Evolutionary conservation across 257 asterid species (phyloP).

Genomic region (Nicotiana obtusifolia): DNA sequence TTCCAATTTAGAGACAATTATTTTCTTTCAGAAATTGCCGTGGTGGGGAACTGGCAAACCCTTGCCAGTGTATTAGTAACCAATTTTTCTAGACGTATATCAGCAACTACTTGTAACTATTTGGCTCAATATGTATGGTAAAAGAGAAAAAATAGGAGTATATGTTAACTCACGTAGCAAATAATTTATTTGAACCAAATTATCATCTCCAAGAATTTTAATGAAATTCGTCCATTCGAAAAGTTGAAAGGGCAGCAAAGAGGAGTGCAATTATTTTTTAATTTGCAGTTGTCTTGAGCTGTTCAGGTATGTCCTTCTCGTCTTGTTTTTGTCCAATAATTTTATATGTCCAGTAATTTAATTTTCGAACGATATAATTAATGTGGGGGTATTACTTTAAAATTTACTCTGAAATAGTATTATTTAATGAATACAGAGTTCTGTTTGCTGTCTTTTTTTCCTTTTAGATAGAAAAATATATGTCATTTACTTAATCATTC

Average conservation of each 20-base stretch:
- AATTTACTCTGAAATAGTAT: neutral
- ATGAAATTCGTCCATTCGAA: neutral
- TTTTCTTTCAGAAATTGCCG: too few species aligned
- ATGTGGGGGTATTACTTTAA: neutral
- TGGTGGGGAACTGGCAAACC: too few species aligned
- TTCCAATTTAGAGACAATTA: too few species aligned
- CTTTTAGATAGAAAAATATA: neutral
- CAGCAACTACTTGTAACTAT: too few species aligned
- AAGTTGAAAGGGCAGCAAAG: neutral
- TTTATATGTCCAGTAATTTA: neutral
- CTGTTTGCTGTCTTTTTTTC: neutral
- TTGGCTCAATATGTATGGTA: too few species aligned
- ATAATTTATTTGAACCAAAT: neutral
- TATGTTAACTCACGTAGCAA: neutral
- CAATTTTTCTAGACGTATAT: too few species aligned
- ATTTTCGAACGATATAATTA: neutral
- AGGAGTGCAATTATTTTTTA: too few species aligned
- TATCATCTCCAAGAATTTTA: neutral
- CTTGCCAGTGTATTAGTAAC: too few species aligned
- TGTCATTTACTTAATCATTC: neutral
- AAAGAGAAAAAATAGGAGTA: neutral
- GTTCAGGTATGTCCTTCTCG: neutral
- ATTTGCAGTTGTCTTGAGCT: constrained; percentile 2
- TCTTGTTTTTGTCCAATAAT: neutral
- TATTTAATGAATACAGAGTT: neutral